Base-by-base conservation (phyloP, 805 yeast species). In the Starmerella riodocensis region DNA sequence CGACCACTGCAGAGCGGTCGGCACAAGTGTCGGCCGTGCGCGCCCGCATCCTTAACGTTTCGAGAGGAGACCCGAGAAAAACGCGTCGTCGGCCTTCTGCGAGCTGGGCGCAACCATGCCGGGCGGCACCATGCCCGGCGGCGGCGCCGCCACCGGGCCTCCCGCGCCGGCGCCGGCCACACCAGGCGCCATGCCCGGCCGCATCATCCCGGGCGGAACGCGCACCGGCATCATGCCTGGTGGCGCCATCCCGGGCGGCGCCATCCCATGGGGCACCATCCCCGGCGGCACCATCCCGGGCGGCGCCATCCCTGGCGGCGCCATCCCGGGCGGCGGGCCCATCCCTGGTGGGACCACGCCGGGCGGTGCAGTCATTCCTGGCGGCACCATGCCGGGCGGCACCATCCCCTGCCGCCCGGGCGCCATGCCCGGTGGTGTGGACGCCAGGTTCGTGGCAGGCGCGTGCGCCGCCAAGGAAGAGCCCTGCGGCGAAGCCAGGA, bases 51-150 rank as follows among this genome's bases (percentile, higher is more conserved):
- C 4, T 28, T 30, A 26, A 24, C 31, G 29, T 22, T 30, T 34
- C 2, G 44, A 23, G 21, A 42, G 13, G 6, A 42, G 33, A 17
- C 41, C 37, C 14, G 34, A 30, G 31, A 42, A 39, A 20, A 42
- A 42, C 3, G 42, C 46, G 20, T 41, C 45, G 36, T 41, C 45
- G 2, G 32, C 40, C 14, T 27, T 34, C 26, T 31, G 35, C 17
- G 39, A 7, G 22, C 28, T 21, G 3, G 32, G 29, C 6, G 16
- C 27, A 18, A 37, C 35, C n/a, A n/a, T n/a, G 24, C 36, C 36
- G 3, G 41, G 32, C 9, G 34, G 39, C 18, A 12, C 7, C 33
- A 30, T 30, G 7, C 33, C 33, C 13, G 33, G 33, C 13, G 33
- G 33, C 9, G 24, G 9, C 9, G 25, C 25, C 11, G 25, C 11